Percentiles rank a stretch among this genome's conserved stretches.
Evolutionary conservation across 164 flowering plant species (phyloP).

Genomic region (Stephania cephalantha): DNA sequence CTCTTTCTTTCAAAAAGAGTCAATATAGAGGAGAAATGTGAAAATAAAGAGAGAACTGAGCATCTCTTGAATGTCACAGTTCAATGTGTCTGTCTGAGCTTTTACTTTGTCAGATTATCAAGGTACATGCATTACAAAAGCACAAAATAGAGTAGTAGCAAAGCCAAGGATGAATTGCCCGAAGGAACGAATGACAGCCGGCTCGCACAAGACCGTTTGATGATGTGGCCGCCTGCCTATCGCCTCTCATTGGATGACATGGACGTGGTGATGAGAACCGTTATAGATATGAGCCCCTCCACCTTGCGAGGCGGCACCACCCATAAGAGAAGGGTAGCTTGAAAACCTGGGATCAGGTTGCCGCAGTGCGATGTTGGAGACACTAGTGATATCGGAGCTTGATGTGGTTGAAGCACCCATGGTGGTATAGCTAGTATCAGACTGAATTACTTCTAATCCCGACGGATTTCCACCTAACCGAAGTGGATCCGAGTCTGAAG

Average conservation of each 20-base stretch:
- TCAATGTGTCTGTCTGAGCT: background rate
- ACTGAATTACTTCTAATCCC: constrained; percentile 21
- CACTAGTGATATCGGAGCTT: constrained; percentile 24
- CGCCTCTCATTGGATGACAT: constrained; percentile 43
- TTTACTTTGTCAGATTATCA: background rate
- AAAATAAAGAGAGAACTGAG: background rate
- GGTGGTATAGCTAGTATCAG: constrained; percentile 14
- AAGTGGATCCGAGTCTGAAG: constrained; percentile 13
- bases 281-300: constrained; percentile 25
- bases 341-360: constrained; percentile 33
- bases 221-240: background rate
- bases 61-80: background rate
- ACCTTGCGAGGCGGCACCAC: constrained; percentile 24
- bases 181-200: constrained; percentile 7
- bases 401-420: constrained; percentile 24
- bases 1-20: background rate
- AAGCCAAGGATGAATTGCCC: constrained; percentile 98
- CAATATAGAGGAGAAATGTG: background rate
- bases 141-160: constrained; percentile 8
- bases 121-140: background rate
- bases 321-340: constrained; percentile 26
- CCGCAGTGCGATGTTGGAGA: constrained; percentile 23
- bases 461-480: constrained; percentile 18
- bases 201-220: constrained; percentile 13
- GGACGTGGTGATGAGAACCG: constrained; percentile 38